A percentile compares a stretch with the other conserved stretches of the same genome.
Evolutionary conservation across 1,284 basidiomycete genomes (phyloP).

Genomic region (Trichosporon faecale): DNA sequence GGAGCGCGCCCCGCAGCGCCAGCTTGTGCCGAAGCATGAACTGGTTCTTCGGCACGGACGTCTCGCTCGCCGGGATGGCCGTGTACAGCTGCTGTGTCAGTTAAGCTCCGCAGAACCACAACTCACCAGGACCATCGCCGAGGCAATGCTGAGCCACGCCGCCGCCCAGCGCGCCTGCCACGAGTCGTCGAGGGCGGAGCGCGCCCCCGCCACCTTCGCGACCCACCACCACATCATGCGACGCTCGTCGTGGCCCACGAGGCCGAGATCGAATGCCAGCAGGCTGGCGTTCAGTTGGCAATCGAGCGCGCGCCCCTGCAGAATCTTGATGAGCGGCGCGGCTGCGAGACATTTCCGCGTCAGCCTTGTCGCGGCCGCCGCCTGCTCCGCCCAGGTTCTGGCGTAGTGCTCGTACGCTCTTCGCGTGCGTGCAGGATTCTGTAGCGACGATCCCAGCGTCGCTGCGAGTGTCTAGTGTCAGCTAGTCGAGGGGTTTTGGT

Average conservation of each 20-base stretch:
- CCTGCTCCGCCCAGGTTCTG: conserved; percentile 34
- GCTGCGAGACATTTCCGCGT: conserved; percentile 18
- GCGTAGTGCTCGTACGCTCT: background rate
- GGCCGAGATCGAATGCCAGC: conserved; percentile 28
- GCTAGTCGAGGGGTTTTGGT: background rate
- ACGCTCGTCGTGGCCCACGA: conserved; percentile 30
- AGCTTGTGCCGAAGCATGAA: conserved; percentile 25
- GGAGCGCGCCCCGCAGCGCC: background rate
- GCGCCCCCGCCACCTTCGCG: conserved; percentile 8
- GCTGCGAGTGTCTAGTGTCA: conserved; percentile 22
- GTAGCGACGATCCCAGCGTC: conserved; percentile 24
- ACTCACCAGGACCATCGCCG: conserved; percentile 36
- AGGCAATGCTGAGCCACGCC: conserved; percentile 28
- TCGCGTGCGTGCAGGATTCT: conserved; percentile 23
- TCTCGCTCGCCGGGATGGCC: conserved; percentile 1
- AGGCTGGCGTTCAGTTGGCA: conserved; percentile 38
- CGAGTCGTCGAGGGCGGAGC: background rate
- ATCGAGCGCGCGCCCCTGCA: conserved; percentile 36
- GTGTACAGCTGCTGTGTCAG: conserved; percentile 24
- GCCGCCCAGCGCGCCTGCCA: conserved; percentile 23
- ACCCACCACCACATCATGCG: conserved; percentile 44
- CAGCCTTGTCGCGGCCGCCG: conserved; percentile 25
- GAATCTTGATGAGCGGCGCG: conserved; percentile 14
- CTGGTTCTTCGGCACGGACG: conserved; percentile 9
- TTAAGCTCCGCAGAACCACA: too few species aligned